A percentile compares a stretch with the other conserved stretches of the same genome.
phyloP scores from a whole-genome alignment of 257 asterid genomes.

The Solanum etuberosum region DNA sequence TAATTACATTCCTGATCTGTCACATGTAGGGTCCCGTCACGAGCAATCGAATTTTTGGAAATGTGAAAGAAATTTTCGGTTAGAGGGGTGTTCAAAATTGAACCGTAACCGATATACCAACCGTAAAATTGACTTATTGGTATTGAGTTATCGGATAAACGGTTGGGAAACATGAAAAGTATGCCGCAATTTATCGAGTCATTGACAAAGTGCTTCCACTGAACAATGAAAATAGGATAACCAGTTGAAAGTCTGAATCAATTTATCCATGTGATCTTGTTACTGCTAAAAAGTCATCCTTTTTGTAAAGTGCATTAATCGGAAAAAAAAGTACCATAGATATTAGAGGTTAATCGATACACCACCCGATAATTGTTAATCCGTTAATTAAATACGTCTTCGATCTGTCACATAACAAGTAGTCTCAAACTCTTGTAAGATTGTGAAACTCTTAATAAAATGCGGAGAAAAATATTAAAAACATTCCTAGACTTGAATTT shows the following conservation, averaged over 20 bases:
- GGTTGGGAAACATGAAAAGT: neutral
- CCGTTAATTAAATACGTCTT: neutral
- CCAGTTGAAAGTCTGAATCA: neutral
- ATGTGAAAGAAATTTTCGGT: no score
- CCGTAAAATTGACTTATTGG: neutral
- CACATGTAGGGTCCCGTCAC: no score
- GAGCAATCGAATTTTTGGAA: no score
- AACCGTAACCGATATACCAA: neutral
- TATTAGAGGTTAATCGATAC: neutral
- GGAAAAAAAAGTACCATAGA: no score
- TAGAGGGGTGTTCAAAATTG: accelerated
- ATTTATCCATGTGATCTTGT: neutral
- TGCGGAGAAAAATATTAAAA: neutral
- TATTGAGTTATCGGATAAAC: neutral
- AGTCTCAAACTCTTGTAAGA: neutral
- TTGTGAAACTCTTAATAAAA: neutral
- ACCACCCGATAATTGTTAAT: neutral
- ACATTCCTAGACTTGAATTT: no score
- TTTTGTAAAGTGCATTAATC: neutral
- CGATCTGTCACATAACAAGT: no score
- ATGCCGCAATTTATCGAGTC: neutral
- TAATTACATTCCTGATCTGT: neutral
- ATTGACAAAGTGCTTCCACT: neutral
- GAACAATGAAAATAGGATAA: neutral
- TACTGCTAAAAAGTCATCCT: accelerated